Percentiles rank a stretch among this genome's conserved stretches.
Evolutionary conservation across 2,329 filamentous ascomycete genomes (phyloP).

Genomic region (Fusarium sublunatum): DNA sequence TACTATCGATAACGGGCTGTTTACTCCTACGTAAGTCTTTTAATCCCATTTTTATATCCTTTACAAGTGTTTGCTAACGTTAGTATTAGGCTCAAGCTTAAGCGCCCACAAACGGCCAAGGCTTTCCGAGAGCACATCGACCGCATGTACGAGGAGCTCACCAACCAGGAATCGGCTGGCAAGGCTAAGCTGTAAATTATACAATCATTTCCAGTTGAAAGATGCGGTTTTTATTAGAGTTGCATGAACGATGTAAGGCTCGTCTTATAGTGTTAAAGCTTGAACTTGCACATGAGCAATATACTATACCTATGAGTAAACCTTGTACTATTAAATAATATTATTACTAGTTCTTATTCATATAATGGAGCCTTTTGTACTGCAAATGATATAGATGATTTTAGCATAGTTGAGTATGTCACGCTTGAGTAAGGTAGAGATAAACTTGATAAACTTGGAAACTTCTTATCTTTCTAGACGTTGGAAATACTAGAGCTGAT

Average conservation of each 20-base stretch:
- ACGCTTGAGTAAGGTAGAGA: too few species aligned
- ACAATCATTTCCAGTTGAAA: slow-evolving; percentile 1
- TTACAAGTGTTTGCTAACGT: slow-evolving; percentile 22
- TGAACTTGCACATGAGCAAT: slow-evolving; percentile 26
- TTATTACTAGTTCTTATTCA: neutral
- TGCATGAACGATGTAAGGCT: slow-evolving; percentile 5
- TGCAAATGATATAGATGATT: too few species aligned
- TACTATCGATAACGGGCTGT: slow-evolving; percentile 88
- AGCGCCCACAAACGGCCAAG: slow-evolving; percentile 66
- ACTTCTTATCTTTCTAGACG: too few species aligned
- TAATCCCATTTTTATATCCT: neutral
- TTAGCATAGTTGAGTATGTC: too few species aligned
- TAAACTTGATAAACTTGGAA: too few species aligned
- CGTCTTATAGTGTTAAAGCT: slow-evolving; percentile 17
- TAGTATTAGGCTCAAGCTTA: slow-evolving; percentile 65
- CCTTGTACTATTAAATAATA: neutral
- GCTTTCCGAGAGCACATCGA: slow-evolving; percentile 65
- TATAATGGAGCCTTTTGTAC: neutral
- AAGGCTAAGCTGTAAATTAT: slow-evolving; percentile 44
- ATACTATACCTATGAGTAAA: slow-evolving; percentile 5
- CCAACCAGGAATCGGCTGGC: slow-evolving; percentile 22
- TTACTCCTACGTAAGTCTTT: slow-evolving; percentile 85
- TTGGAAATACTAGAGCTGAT: too few species aligned
- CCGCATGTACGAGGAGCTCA: slow-evolving; percentile 66
- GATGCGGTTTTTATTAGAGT: slow-evolving; percentile 13